A percentile compares a stretch with the other conserved stretches of the same genome.
These are phyloP conservation scores for Tolypocladium cylindrosporum DNA, from an alignment of 2,329 filamentous ascomycete genomes.

Conservation along the genomic window DNA sequence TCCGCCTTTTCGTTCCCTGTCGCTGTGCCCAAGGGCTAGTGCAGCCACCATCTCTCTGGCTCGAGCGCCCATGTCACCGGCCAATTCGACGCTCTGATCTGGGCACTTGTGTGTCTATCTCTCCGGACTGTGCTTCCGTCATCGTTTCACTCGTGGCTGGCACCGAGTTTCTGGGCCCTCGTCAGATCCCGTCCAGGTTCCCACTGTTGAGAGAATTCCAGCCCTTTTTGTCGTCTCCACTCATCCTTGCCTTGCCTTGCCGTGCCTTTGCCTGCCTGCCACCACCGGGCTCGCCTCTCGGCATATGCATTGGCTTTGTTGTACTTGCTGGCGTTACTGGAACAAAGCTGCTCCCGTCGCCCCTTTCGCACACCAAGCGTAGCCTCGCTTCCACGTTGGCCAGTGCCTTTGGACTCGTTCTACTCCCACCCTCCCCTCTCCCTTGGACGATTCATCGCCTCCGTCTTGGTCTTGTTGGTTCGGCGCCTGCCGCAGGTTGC, in stretches of 20 bases:
- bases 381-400: not conserved
- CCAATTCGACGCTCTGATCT: not conserved
- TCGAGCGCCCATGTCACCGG: conserved; percentile 17
- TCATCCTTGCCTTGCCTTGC: not conserved
- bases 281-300: conserved; percentile 16
- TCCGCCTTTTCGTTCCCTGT: conserved; percentile 6
- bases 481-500: not conserved
- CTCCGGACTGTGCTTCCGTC: conserved; percentile 3
- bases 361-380: not conserved
- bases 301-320: conserved; percentile 26
- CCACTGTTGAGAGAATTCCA: conserved; percentile 3
- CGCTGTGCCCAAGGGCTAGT: conserved; percentile 16
- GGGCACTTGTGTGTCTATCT: conserved; percentile 7
- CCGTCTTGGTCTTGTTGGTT: conserved; percentile 5
- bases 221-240: not conserved
- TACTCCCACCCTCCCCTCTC: conserved; percentile 14
- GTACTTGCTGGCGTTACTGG: not conserved
- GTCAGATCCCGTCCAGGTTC: conserved; percentile 15
- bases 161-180: conserved; percentile 9
- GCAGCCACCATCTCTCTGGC: conserved; percentile 14
- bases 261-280: not conserved
- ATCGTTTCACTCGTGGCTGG: conserved; percentile 4
- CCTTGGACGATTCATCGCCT: conserved; percentile 3
- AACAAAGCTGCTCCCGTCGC: not conserved
- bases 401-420: conserved; percentile 6